phyloP scores from a whole-genome alignment of 148 eudicot genomes.

The Cornus suecica region DNA sequence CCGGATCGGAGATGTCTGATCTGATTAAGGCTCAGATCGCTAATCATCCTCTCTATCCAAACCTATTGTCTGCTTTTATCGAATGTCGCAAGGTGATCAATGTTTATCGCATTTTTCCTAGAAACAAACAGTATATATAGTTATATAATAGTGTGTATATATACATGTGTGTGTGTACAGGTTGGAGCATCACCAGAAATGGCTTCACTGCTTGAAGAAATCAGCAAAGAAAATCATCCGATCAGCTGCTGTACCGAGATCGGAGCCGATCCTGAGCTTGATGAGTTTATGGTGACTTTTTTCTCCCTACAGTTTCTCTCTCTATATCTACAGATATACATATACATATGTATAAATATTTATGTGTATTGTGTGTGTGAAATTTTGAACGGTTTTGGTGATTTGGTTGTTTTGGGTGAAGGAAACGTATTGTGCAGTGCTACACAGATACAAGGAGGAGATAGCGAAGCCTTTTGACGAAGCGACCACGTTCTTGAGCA shows the following conservation, averaged over 20 bases:
- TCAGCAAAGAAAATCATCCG: conserved; percentile 8
- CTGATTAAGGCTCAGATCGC: conserved; percentile 44
- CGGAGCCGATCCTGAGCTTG: conserved; percentile 28
- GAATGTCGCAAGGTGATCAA: conserved; percentile 37
- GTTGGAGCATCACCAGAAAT: conserved; percentile 29
- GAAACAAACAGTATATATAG: not conserved
- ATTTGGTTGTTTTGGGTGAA: not conserved
- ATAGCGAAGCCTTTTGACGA: conserved; percentile 24
- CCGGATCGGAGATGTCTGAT: conserved; percentile 31
- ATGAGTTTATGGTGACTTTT: conserved; percentile 22
- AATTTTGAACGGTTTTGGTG: too few species aligned
- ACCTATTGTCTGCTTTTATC: conserved; percentile 32
- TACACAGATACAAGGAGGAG: conserved; percentile 25
- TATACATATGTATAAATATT: not conserved
- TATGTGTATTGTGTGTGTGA: too few species aligned
- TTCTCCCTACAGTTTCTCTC: not conserved
- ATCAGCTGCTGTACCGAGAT: not conserved
- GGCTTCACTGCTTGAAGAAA: conserved; percentile 17
- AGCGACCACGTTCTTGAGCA: conserved; percentile 25
- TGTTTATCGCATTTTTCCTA: not conserved
- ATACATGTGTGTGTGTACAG: not conserved
- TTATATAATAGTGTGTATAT: not conserved
- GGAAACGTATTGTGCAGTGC: conserved; percentile 27
- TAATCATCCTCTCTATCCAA: conserved; percentile 47
- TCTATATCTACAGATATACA: not conserved